These are phyloP conservation scores for Glomus cerebriforme DNA, from an alignment of 192 early-diverging fungal genomes.

Conservation along the genomic window DNA sequence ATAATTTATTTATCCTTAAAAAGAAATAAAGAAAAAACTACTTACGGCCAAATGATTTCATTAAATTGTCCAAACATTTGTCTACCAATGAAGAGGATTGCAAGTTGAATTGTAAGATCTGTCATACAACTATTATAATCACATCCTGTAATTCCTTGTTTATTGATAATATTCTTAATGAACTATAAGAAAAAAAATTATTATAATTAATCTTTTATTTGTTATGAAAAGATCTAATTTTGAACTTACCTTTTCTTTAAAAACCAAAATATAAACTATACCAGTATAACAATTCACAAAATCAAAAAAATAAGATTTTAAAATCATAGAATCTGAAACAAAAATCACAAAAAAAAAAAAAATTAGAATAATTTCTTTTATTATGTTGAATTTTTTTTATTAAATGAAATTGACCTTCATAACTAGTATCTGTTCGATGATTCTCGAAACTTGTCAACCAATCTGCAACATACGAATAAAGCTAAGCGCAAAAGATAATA, in stretches of 20 bases:
- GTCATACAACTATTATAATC: constrained; percentile 42
- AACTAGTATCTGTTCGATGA: constrained; percentile 44
- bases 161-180: constrained; percentile 23
- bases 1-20: not conserved
- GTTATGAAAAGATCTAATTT: no score
- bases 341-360: not conserved
- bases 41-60: constrained; percentile 47
- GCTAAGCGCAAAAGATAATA: not conserved
- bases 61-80: constrained; percentile 51
- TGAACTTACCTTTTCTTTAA: constrained; percentile 37
- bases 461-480: constrained; percentile 15
- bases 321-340: constrained; percentile 46
- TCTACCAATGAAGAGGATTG: constrained; percentile 60
- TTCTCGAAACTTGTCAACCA: constrained; percentile 51
- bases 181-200: constrained; percentile 7
- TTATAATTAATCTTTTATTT: no score
- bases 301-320: constrained; percentile 59
- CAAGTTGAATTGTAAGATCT: constrained; percentile 60
- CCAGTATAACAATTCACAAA: constrained; percentile 65
- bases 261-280: constrained; percentile 57
- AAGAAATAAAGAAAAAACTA: not conserved
- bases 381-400: not conserved
- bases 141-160: not conserved
- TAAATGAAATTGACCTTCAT: constrained; percentile 41
- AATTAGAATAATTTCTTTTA: not conserved